Base-by-base conservation (phyloP, 2,329 filamentous ascomycete genomes). In the Emergomyces africanus region DNA sequence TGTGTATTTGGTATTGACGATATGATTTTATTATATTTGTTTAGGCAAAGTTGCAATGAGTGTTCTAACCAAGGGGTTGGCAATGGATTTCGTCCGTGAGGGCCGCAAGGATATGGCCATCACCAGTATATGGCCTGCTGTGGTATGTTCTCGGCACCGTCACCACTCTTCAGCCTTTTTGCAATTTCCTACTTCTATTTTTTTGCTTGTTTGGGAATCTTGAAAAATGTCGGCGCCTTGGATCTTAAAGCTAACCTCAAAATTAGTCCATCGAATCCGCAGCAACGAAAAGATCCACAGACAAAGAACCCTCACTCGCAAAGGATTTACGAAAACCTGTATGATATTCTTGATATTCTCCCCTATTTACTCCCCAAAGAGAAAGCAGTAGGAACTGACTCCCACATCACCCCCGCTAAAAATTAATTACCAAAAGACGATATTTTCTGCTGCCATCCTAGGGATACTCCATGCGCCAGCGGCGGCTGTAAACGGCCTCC, bases 41-140 rank as follows among this genome's bases (percentile, higher is more conserved):
- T 57, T 57, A 74, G 84, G 84, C 1, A 94, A 94, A 69, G 81
- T 92, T 2, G 88, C 79, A 50, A 95, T 95, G 89, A 87, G 83
- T 66, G 87, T 92, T 3, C 70, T 95, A 50, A 89, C 87, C 0
- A 89, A 89, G 69, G 90, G 89, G 0, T 75, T 95, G 15, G 88
- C 87, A 0, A 89, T 94, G 86, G 90, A 95, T 66, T 89, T 88
- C 68, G 75, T 82, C 64, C 76, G 89, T 37, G 79, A 90, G 64
- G 84, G 81, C 0, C 79, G 81, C 64, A 73, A 67, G 0, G 76
- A 82, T 5, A 90, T 92, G 87, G 86, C 87, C 12, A 84, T 94
- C 59, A 89, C 86, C 0, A 88, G 86, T 64, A 81, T 95, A 5
- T 95, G 90, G 90, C 89, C 89, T 12, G 89, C 89, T 3, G 81